A percentile compares a stretch with the other conserved stretches of the same genome.
Evolutionary conservation across 225 moss, liverwort and hornwort species (phyloP).

Genomic region (Polytrichum formosum): DNA sequence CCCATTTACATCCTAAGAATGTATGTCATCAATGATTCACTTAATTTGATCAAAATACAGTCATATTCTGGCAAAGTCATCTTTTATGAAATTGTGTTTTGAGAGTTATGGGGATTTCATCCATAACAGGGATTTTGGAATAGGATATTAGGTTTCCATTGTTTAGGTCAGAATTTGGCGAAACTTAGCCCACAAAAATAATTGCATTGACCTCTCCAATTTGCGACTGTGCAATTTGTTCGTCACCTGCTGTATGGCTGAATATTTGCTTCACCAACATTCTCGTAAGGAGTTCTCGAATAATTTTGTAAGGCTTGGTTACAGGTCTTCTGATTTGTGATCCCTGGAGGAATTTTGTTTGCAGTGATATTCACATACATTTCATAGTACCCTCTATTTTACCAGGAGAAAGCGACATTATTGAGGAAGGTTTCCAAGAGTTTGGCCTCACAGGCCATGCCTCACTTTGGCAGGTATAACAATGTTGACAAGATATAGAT

Average conservation of each 20-base stretch:
- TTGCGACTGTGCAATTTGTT: too few relatives aligned
- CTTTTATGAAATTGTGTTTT: too few relatives aligned
- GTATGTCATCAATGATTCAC: too few relatives aligned
- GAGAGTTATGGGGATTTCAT: too few relatives aligned
- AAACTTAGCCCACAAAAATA: too few relatives aligned
- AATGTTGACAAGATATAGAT: neutral
- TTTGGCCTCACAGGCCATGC: conserved; percentile 45
- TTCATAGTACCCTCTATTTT: conserved; percentile 74
- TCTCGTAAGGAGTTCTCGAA: neutral
- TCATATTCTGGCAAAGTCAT: too few relatives aligned
- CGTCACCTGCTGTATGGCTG: neutral
- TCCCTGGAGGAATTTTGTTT: neutral
- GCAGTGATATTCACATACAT: conserved; percentile 33
- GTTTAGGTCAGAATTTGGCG: too few relatives aligned
- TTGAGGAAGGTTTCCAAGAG: conserved; percentile 52
- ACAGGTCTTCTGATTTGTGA: neutral
- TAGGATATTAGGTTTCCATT: too few relatives aligned
- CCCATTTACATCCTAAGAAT: too few relatives aligned
- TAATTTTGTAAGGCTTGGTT: neutral
- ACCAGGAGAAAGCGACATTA: conserved; percentile 38
- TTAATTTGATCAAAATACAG: too few relatives aligned
- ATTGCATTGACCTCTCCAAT: too few relatives aligned
- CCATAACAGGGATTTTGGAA: too few relatives aligned
- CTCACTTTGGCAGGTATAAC: conserved; percentile 56
- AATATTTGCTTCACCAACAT: neutral